Percentiles rank a stretch among this genome's conserved stretches.
These are phyloP conservation scores for Rhizopogon rudus DNA, from an alignment of 768 basidiomycete species.

Conservation along the genomic window DNA sequence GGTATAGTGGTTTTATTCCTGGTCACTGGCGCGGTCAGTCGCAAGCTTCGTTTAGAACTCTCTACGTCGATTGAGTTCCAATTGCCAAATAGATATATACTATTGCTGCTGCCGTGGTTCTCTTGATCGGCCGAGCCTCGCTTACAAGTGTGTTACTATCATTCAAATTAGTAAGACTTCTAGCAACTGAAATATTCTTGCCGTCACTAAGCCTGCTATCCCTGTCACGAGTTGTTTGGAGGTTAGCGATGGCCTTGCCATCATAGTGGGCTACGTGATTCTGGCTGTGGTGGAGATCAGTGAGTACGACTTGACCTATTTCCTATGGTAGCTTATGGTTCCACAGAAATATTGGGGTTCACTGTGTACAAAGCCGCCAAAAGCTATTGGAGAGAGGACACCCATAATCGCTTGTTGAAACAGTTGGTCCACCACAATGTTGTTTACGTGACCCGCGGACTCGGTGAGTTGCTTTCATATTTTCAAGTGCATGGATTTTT, in stretches of 20 bases:
- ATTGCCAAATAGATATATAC: not conserved
- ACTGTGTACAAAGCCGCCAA: not conserved
- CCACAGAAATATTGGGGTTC: not conserved
- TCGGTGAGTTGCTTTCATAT: not conserved
- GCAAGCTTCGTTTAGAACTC: not conserved
- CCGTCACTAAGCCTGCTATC: not conserved
- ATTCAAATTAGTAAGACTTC: not conserved
- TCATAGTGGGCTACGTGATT: not conserved
- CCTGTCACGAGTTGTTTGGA: not conserved
- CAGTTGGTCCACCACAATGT: not conserved
- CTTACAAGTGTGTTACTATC: not conserved
- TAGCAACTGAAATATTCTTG: not conserved
- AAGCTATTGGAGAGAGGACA: not conserved
- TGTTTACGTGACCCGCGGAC: not conserved
- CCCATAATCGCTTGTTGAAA: not conserved
- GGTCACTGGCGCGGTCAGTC: not conserved
- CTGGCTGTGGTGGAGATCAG: not conserved
- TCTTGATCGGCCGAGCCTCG: not conserved
- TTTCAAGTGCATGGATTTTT: not conserved
- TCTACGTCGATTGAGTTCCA: not conserved
- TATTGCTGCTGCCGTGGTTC: not conserved
- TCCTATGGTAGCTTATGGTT: not conserved
- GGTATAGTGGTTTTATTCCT: not conserved
- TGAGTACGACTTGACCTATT: not conserved
- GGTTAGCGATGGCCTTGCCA: not conserved